Conservation (phyloP, 306 rosid genomes). For the Corylus americana region DNA sequence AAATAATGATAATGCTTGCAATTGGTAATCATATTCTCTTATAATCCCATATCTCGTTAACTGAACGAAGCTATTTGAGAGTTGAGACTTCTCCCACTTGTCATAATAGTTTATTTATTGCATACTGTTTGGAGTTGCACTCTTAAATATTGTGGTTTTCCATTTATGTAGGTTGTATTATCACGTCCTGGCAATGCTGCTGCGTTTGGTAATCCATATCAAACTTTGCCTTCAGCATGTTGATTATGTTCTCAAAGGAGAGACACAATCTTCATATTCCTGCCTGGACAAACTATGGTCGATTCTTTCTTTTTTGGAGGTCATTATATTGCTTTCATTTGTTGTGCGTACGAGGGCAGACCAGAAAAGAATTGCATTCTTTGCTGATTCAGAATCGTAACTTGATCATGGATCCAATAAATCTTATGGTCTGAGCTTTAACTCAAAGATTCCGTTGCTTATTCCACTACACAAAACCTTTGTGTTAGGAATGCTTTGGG, state of each 20-base stretch:
- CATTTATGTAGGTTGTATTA: conserved; percentile 38
- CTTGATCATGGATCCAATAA: background rate
- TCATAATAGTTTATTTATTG: background rate
- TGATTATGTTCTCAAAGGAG: background rate
- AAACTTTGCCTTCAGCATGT: conserved; percentile 31
- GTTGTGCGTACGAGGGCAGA: background rate
- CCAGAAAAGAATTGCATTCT: background rate
- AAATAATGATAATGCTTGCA: too few relatives aligned
- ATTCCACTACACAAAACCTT: too few relatives aligned
- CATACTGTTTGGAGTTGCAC: background rate
- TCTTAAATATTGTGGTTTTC: background rate
- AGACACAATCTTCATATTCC: background rate
- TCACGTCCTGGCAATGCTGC: conserved; percentile 53
- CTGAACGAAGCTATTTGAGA: background rate
- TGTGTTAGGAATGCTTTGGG: too few relatives aligned
- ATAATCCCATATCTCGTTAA: background rate
- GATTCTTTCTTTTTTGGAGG: background rate
- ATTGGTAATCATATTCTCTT: background rate
- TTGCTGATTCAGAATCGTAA: background rate
- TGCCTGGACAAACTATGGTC: background rate
- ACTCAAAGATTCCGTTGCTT: background rate
- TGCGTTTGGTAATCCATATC: conserved; percentile 39
- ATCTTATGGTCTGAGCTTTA: too few relatives aligned
- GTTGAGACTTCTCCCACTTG: background rate
- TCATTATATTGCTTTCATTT: background rate